These are phyloP conservation scores for Kingdonia uniflora DNA, from an alignment of 164 flowering plant species.

Conservation along the genomic window DNA sequence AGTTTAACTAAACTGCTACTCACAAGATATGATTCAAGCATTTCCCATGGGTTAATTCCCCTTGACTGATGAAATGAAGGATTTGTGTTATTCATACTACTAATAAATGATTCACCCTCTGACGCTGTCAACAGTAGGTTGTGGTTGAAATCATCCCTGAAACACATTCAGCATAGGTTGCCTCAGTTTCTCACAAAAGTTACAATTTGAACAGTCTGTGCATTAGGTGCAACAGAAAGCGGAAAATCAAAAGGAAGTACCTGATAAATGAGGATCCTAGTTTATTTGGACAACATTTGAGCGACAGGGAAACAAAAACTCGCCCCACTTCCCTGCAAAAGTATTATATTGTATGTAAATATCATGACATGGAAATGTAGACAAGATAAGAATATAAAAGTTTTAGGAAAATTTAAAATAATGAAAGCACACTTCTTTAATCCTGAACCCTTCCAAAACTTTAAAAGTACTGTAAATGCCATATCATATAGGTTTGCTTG, in stretches of 20 bases:
- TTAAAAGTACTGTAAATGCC: slow-evolving; percentile 74
- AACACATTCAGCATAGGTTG: slow-evolving; percentile 7
- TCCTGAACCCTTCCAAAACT: slow-evolving; percentile 69
- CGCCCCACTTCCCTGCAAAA: slow-evolving; percentile 67
- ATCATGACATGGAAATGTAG: slow-evolving; percentile 5
- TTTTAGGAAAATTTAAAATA: neutral
- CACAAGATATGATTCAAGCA: slow-evolving; percentile 77
- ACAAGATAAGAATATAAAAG: neutral
- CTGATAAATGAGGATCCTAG: slow-evolving; percentile 23
- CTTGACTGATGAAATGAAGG: slow-evolving; percentile 24
- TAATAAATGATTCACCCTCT: slow-evolving; percentile 28
- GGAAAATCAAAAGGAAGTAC: slow-evolving; percentile 19
- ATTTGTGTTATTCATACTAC: slow-evolving; percentile 26
- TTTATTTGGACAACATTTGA: slow-evolving; percentile 59
- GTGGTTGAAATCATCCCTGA: slow-evolving; percentile 35
- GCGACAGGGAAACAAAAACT: slow-evolving; percentile 55
- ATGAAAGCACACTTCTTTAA: slow-evolving; percentile 43
- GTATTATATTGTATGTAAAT: neutral
- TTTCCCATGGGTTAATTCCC: slow-evolving; percentile 59
- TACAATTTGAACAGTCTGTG: neutral
- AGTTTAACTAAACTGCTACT: slow-evolving; percentile 20
- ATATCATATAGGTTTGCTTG: slow-evolving; percentile 65
- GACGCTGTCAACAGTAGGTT: slow-evolving; percentile 50
- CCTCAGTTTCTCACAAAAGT: neutral
- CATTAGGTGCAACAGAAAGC: slow-evolving; percentile 3